Percentiles rank a stretch among this genome's conserved stretches.
Evolutionary conservation across 352 stramenopile genomes (phyloP).

Genomic region (Stramenopiles sp.): DNA sequence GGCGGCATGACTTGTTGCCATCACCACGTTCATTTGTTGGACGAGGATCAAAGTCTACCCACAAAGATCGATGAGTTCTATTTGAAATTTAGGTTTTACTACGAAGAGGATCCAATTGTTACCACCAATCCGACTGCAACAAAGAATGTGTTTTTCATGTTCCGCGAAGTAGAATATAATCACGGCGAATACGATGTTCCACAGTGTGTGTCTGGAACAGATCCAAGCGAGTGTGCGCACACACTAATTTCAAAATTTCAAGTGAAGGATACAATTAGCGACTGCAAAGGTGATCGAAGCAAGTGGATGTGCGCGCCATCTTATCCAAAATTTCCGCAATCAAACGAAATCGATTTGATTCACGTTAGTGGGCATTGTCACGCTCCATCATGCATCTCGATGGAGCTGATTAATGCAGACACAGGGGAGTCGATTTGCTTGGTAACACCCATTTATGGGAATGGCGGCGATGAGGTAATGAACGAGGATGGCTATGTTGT

Average conservation of each 20-base stretch:
- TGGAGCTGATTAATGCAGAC: background rate
- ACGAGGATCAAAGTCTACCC: background rate
- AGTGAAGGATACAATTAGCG: background rate
- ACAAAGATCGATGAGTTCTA: background rate
- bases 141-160: background rate
- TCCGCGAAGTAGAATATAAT: background rate
- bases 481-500: background rate
- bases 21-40: background rate
- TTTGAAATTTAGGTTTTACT: constrained; percentile 9
- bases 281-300: background rate
- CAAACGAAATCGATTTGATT: background rate
- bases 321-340: background rate
- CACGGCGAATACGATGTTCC: constrained; percentile 1
- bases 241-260: constrained; percentile 2
- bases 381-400: background rate
- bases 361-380: background rate
- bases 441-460: background rate
- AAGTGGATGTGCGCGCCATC: background rate
- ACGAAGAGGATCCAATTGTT: background rate
- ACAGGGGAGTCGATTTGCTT: background rate
- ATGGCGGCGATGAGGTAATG: background rate
- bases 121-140: background rate
- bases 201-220: background rate
- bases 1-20: background rate
- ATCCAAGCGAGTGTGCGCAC: background rate